phyloP scores from a whole-genome alignment of 345 rosid species.

The Boechera divaricarpa region DNA sequence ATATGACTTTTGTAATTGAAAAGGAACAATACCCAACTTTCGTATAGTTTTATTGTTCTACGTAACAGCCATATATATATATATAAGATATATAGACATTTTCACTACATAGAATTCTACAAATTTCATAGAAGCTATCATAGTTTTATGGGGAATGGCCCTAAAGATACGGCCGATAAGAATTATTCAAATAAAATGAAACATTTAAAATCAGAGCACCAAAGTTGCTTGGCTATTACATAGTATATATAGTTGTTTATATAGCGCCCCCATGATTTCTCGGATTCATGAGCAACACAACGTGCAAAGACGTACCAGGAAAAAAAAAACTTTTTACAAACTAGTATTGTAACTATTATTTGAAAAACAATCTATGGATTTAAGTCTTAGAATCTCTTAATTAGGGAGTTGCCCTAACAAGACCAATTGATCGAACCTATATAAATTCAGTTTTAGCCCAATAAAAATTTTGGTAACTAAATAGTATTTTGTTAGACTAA shows the following conservation, averaged over 20 bases:
- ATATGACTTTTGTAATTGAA: slow-evolving; percentile 33
- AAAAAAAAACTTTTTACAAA: neutral
- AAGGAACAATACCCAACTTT: slow-evolving; percentile 33
- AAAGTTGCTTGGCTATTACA: slow-evolving; percentile 26
- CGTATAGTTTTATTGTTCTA: slow-evolving; percentile 21
- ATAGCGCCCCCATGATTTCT: slow-evolving; percentile 16
- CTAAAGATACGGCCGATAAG: slow-evolving; percentile 26
- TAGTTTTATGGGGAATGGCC: slow-evolving; percentile 28
- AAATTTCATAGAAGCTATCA: slow-evolving; percentile 20
- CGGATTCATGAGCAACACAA: slow-evolving; percentile 28
- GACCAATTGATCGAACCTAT: slow-evolving; percentile 5
- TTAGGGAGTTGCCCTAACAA: slow-evolving; percentile 5
- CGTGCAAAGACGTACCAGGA: slow-evolving; percentile 5
- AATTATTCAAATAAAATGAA: slow-evolving; percentile 13
- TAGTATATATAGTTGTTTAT: slow-evolving; percentile 13
- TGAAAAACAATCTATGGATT: neutral
- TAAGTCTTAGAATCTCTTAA: neutral
- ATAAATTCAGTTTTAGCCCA: neutral
- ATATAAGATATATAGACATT: neutral
- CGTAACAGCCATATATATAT: slow-evolving; percentile 16
- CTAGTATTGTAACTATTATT: slow-evolving; percentile 7
- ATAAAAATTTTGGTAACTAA: neutral
- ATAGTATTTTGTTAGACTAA: neutral
- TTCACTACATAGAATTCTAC: neutral
- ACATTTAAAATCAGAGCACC: slow-evolving; percentile 14